A percentile compares a stretch with the other conserved stretches of the same genome.
phyloP scores from a whole-genome alignment of 2,329 filamentous ascomycete genomes.

The Fusarium torulosum region DNA sequence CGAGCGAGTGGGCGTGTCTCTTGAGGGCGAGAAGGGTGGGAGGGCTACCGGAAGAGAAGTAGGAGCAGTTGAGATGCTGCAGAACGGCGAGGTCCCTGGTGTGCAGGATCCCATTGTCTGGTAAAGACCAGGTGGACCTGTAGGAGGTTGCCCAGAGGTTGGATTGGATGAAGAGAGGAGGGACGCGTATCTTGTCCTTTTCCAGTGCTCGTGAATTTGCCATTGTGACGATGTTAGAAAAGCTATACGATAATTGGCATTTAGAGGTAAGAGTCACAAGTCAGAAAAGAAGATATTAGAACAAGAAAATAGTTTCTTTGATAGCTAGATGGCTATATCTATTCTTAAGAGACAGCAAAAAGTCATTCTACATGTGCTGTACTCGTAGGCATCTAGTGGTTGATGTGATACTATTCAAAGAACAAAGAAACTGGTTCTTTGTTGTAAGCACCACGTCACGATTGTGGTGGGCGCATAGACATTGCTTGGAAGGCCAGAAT shows the following conservation, averaged over 20 bases:
- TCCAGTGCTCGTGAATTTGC: conserved; percentile 1
- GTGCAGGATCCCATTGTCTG: conserved; percentile 42
- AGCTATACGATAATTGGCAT: background rate
- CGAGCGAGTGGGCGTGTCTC: conserved; percentile 70
- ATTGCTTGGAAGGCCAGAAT: background rate
- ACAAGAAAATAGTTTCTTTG: conserved; percentile 13
- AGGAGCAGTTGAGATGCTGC: conserved; percentile 67
- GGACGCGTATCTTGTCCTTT: conserved; percentile 5
- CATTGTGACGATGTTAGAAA: conserved; percentile 12
- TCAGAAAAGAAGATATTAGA: background rate
- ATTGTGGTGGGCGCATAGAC: conserved; percentile 29
- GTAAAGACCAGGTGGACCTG: conserved; percentile 43
- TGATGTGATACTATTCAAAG: conserved; percentile 26
- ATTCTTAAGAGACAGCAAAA: conserved; percentile 4
- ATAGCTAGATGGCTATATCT: background rate
- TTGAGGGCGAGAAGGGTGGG: conserved; percentile 70
- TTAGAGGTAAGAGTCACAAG: background rate
- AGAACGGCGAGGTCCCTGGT: conserved; percentile 45
- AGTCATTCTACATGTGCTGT: background rate
- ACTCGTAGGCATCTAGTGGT: background rate
- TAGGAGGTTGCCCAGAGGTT: conserved; percentile 49
- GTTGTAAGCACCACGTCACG: conserved; percentile 3
- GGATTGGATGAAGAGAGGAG: conserved; percentile 40
- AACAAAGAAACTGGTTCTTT: conserved; percentile 44
- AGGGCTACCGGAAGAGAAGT: conserved; percentile 65